Conservation (phyloP, 2,329 filamentous ascomycete genomes). For the Phialophora tarda region DNA sequence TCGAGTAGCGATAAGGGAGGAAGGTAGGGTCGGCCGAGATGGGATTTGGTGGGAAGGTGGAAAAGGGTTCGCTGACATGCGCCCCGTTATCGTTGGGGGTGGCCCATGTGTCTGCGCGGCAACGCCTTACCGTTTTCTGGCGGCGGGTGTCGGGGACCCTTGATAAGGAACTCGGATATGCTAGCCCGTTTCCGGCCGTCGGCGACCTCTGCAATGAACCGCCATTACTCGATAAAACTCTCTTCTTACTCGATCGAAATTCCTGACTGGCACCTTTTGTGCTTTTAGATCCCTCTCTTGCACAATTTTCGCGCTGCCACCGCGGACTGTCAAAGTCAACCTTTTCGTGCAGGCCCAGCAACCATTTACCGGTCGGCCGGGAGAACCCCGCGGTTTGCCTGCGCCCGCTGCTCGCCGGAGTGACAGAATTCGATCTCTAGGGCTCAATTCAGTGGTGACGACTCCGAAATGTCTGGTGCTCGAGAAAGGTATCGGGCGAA, state of each 20-base stretch:
- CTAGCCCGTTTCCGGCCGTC: conserved; percentile 30
- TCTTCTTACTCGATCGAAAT: conserved; percentile 39
- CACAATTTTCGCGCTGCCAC: conserved; percentile 9
- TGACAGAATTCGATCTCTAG: not conserved
- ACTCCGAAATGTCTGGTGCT: not conserved
- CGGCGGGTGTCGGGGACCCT: conserved; percentile 22
- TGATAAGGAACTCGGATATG: conserved; percentile 23
- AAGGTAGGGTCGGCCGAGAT: conserved; percentile 1
- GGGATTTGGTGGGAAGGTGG: conserved; percentile 20
- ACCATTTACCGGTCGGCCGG: not conserved
- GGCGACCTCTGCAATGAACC: conserved; percentile 12
- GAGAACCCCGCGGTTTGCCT: conserved; percentile 12
- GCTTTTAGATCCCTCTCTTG: conserved; percentile 16
- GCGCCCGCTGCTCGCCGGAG: not conserved
- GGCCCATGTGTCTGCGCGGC: conserved; percentile 11
- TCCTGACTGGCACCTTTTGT: conserved; percentile 29
- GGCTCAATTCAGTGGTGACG: not conserved
- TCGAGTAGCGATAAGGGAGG: conserved; percentile 35
- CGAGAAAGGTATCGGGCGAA: not conserved
- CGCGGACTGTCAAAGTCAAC: not conserved
- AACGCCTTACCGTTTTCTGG: conserved; percentile 14
- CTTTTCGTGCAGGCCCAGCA: not conserved
- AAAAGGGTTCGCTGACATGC: conserved; percentile 15
- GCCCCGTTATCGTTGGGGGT: conserved; percentile 32
- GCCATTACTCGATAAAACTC: conserved; percentile 35